Conservation (phyloP, 2,329 filamentous ascomycete species). For the Neonectria sp. region DNA sequence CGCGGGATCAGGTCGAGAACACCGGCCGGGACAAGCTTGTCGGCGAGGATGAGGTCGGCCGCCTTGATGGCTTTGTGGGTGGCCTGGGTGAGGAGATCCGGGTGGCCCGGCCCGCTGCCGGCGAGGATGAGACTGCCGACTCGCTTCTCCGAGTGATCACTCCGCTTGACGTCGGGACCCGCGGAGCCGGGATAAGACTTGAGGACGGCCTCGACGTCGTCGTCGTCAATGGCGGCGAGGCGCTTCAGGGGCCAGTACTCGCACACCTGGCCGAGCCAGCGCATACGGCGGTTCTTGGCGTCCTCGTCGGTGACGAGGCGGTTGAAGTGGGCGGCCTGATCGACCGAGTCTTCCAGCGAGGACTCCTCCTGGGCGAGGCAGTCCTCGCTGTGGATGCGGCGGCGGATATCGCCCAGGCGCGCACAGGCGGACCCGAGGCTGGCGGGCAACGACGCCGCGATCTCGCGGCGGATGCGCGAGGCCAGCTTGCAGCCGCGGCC, state of each 20-base stretch:
- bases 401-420: constrained; percentile 80
- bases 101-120: constrained; percentile 93
- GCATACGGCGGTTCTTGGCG: constrained; percentile 83
- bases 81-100: constrained; percentile 88
- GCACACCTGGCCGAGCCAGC: constrained; percentile 96
- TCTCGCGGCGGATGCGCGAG: constrained; percentile 88
- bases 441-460: constrained; percentile 83
- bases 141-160: constrained; percentile 45
- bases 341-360: constrained; percentile 74
- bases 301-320: constrained; percentile 83
- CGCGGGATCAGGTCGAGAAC: constrained; percentile 93
- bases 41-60: constrained; percentile 85
- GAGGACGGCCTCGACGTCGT: constrained; percentile 84
- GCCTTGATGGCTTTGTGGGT: constrained; percentile 82
- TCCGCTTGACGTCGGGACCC: constrained; percentile 41
- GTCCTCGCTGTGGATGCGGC: constrained; percentile 82
- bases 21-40: constrained; percentile 87
- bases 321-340: constrained; percentile 89
- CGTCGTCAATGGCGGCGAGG: constrained; percentile 84
- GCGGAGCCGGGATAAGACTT: constrained; percentile 72
- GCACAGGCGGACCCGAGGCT: constrained; percentile 84
- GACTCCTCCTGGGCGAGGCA: constrained; percentile 61
- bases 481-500: constrained; percentile 95
- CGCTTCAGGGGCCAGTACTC: constrained; percentile 97
- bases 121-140: constrained; percentile 87